Evolutionary conservation across 352 stramenopile genomes (phyloP), one percentile per base, ranked within the genome.

Genomic region (Pythium utonaiense): DNA sequence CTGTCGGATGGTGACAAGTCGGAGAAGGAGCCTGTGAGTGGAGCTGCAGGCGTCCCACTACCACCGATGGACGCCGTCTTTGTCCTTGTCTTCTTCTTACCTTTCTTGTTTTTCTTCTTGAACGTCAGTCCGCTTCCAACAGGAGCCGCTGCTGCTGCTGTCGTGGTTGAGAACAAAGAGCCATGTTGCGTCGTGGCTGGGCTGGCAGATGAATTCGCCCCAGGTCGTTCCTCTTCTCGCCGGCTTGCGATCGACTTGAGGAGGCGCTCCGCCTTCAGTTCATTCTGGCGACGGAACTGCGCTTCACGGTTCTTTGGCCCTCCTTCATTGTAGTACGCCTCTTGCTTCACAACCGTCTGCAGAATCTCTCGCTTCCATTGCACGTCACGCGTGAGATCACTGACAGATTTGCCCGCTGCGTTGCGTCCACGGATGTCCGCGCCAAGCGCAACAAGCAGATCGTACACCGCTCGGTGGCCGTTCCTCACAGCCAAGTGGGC

Each of bases 41-140:
- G n/a, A n/a, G n/a, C n/a, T n/a, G 22, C n/a, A 33, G 45, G 4
- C 47, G 22, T 36, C 27, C n/a, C 41, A 21, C 5, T 6, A 34
- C 8, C 27, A 27, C 13, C 6, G n/a, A n/a, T n/a, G n/a, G n/a
- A n/a, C n/a, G 19, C 27, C 16, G 25, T 24, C 27, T 24, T 19
- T 25, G 7, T 13, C 14, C 7, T 31, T 45, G 24, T 45, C 28
- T 57, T 57, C 50, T 47, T 57, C 17, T 57, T 57, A n/a, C 31
- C 45, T 30, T 57, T 45, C 17, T 57, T 57, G n/a, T 24, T 45
- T 30, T 57, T 57, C 30, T 57, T 57, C 50, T 19, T 31, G 19
- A 16, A n/a, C 9, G 17, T 57, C 17, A 6, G 17, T 22, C 14
- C 30, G 9, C 13, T 1, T 27, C 10, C 50, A 57, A 30, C 31